Percentiles rank a stretch among this genome's conserved stretches.
These are phyloP conservation scores for Pseudohyphozyma bogoriensis DNA, from an alignment of 768 basidiomycete species.

Conservation along the genomic window DNA sequence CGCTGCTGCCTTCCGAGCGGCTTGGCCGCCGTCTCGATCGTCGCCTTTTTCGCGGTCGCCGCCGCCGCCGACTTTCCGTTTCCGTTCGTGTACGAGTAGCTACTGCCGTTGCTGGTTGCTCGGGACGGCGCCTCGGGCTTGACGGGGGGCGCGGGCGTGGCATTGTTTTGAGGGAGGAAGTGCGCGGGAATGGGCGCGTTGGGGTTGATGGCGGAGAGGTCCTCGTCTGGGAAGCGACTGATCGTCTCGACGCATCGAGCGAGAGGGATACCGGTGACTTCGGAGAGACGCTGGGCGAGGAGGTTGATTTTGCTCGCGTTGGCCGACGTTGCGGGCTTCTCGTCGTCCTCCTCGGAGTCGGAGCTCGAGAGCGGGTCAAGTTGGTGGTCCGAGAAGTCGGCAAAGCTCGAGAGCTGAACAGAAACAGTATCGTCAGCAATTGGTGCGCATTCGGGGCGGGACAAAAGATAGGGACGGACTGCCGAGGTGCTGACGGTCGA, in stretches of 20 bases:
- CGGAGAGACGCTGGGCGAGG: background rate
- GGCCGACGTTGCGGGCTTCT: background rate
- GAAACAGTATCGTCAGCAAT: background rate
- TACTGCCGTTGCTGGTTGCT: background rate
- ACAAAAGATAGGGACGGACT: background rate
- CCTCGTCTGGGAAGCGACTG: background rate
- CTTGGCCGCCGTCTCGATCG: too few relatives aligned
- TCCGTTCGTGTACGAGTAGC: background rate
- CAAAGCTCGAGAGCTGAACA: background rate
- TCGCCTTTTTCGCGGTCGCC: background rate
- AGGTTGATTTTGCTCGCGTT: background rate
- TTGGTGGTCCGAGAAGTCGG: constrained; percentile 4
- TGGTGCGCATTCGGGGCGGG: too few relatives aligned
- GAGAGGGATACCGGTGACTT: constrained; percentile 2
- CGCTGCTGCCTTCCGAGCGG: background rate
- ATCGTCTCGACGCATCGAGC: constrained; percentile 1
- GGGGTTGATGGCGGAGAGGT: background rate
- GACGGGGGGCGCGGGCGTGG: background rate
- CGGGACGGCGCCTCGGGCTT: background rate
- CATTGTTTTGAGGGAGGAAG: too few relatives aligned
- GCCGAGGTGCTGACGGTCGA: background rate
- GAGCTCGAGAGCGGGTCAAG: background rate
- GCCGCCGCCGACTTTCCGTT: background rate
- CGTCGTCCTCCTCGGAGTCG: background rate
- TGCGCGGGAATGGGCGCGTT: background rate